Evolutionary conservation across 2,329 filamentous ascomycete genomes (phyloP), one percentile per base, ranked within the genome.

Genomic region (Hypoxylon sp.): DNA sequence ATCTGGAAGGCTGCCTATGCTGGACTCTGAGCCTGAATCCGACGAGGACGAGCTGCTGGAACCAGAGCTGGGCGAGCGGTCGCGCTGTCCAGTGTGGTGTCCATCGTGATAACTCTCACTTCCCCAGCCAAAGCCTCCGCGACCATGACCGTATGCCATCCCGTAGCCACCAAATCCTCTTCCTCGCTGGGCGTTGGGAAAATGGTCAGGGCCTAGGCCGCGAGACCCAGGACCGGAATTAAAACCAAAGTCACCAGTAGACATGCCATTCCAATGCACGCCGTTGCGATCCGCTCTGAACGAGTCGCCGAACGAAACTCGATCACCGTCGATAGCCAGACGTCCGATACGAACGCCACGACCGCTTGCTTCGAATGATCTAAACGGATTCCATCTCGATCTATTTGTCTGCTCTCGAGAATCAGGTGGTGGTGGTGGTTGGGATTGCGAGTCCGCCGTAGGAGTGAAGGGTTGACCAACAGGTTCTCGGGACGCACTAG

Each of bases 1-100:
- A 43, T 78, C 74, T 0, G 80, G 79, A 1, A 85, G 76, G 2
- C 79, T 82, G 25, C 76, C 80, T 44, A 83, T 67, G 2, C 77
- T 79, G 0, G 68, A 66, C 34, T 60, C 61, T 0, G 77, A 78
- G 26, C 37, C 16, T 8, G 57, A 73, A 13, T 29, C 30, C 2
- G 64, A 67, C 7, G 67, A 67, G 0, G 69, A 73, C 0, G 67
- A 71, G 0, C 71, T 74, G 21, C 30, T 43, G 4, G 58, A 59
- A 12, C 26, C 16, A 5, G 41, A 21, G 36, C 47, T 46, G 3
- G 23, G 31, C 2, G 57, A 56, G 31, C 37, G 45, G 11, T 29
- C 12, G 20, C 49, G 52, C 3, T 23, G 25, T 5, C 26, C 42
- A 7, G 9, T 13, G 20, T 44, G 13, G 21, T 21, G 31, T 23